phyloP scores from a whole-genome alignment of 768 basidiomycete genomes.

The Mycena pura region DNA sequence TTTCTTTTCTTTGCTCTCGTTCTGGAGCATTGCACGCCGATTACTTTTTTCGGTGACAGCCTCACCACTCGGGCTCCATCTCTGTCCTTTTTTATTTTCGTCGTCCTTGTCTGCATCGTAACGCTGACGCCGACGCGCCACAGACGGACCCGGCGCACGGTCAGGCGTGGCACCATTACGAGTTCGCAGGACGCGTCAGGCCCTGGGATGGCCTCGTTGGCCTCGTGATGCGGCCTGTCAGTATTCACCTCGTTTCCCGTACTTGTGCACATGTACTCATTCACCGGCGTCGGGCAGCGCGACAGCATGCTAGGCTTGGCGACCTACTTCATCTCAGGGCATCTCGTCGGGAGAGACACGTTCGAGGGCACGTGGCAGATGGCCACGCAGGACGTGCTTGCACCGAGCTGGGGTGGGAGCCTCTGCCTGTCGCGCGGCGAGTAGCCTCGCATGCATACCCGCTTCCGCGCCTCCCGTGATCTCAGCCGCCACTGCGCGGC shows the following conservation, averaged over 20 bases:
- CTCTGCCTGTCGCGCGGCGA: constrained; percentile 18
- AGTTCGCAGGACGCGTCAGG: constrained; percentile 44
- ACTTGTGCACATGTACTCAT: background rate
- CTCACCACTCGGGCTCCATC: no score
- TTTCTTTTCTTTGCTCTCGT: background rate
- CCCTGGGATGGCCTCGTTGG: constrained; percentile 49
- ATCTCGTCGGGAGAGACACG: constrained; percentile 23
- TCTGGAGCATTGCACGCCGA: no score
- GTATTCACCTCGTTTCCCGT: background rate
- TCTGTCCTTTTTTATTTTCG: background rate
- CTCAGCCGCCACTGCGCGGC: no score
- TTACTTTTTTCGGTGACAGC: no score
- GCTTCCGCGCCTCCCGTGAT: no score
- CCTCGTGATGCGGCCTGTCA: constrained; percentile 40
- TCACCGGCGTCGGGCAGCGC: constrained; percentile 11
- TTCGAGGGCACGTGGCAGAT: constrained; percentile 27
- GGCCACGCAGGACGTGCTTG: constrained; percentile 22
- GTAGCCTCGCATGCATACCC: no score
- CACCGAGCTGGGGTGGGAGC: constrained; percentile 25
- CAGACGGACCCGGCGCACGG: constrained; percentile 51
- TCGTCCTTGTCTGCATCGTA: background rate
- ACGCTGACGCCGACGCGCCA: background rate
- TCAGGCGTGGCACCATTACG: constrained; percentile 45
- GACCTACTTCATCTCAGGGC: constrained; percentile 24
- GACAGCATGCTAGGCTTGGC: constrained; percentile 21